A percentile compares a stretch with the other conserved stretches of the same genome.
Evolutionary conservation across 441 rosid species (phyloP).

Genomic region (Macaranga tanarius): DNA sequence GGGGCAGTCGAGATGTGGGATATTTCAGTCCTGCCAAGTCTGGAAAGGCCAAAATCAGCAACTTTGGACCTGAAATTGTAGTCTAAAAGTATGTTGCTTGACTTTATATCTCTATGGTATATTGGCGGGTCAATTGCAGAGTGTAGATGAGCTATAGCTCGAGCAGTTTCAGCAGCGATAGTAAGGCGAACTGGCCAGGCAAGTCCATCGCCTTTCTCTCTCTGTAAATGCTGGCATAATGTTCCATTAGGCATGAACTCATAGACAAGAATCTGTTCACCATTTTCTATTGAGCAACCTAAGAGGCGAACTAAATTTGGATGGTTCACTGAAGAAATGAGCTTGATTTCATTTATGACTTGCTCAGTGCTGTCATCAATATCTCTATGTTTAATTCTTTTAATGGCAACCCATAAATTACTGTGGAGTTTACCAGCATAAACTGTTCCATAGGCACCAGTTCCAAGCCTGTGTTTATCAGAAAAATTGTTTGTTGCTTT

Average conservation of each 20-base stretch:
- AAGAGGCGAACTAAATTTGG: constrained; percentile 79
- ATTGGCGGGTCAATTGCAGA: constrained; percentile 76
- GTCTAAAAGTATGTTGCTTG: constrained; percentile 86
- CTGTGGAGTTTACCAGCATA: constrained; percentile 71
- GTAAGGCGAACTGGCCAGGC: constrained; percentile 72
- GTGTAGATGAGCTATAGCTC: constrained; percentile 84
- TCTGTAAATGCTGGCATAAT: constrained; percentile 68
- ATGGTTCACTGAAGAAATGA: constrained; percentile 82
- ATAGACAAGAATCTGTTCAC: constrained; percentile 81
- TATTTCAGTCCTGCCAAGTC: constrained; percentile 71
- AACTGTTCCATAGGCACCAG: constrained; percentile 87
- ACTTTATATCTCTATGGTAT: constrained; percentile 87
- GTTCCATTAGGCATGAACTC: constrained; percentile 98
- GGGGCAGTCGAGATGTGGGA: constrained; percentile 98
- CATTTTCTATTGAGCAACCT: constrained; percentile 80
- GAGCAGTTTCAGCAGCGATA: constrained; percentile 75
- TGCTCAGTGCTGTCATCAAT: constrained; percentile 55
- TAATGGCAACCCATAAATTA: constrained; percentile 75
- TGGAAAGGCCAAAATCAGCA: constrained; percentile 92
- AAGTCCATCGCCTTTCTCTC: constrained; percentile 71
- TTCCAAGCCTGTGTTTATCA: constrained; percentile 78
- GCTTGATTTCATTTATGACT: constrained; percentile 85
- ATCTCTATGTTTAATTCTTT: constrained; percentile 67
- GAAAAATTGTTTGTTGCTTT: constrained; percentile 70
- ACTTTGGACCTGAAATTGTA: constrained; percentile 69